These are phyloP conservation scores for Penicillium concentricum DNA, from an alignment of 2,329 filamentous ascomycete genomes.

Conservation along the genomic window DNA sequence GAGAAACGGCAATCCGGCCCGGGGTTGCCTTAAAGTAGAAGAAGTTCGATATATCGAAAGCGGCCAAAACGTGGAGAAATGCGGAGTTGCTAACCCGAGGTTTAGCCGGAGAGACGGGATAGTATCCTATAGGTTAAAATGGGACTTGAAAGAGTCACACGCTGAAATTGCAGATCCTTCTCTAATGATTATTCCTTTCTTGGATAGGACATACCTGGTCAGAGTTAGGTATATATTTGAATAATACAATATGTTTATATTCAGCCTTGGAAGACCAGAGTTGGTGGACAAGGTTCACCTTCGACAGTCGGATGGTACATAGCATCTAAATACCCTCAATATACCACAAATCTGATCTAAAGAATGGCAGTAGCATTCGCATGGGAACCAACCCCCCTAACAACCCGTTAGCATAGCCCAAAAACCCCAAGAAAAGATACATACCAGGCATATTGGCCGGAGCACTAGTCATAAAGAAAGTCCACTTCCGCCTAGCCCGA, in stretches of 20 bases:
- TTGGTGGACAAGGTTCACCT: no score
- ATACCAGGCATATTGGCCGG: slow-evolving; percentile 43
- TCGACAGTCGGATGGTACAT: not conserved
- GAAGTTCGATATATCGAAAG: not conserved
- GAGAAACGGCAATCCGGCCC: not conserved
- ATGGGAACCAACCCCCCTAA: slow-evolving; percentile 35
- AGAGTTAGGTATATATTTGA: not conserved
- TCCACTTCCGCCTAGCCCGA: no score
- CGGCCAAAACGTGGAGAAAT: not conserved
- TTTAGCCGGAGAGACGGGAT: not conserved
- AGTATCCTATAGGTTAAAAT: no score
- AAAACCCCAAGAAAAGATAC: slow-evolving; percentile 10
- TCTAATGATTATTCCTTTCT: no score
- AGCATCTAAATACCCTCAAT: no score
- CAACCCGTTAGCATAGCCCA: not conserved
- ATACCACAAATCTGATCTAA: slow-evolving; percentile 6
- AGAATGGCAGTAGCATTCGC: slow-evolving; percentile 36
- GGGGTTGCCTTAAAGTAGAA: not conserved
- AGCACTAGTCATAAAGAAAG: slow-evolving; percentile 43
- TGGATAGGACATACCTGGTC: not conserved
- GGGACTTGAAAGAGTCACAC: no score
- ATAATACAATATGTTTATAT: not conserved
- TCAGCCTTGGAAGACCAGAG: not conserved
- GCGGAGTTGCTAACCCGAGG: not conserved
- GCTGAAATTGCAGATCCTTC: no score